Conservation (phyloP, 345 rosid genomes). For the Moringa oleifera region DNA sequence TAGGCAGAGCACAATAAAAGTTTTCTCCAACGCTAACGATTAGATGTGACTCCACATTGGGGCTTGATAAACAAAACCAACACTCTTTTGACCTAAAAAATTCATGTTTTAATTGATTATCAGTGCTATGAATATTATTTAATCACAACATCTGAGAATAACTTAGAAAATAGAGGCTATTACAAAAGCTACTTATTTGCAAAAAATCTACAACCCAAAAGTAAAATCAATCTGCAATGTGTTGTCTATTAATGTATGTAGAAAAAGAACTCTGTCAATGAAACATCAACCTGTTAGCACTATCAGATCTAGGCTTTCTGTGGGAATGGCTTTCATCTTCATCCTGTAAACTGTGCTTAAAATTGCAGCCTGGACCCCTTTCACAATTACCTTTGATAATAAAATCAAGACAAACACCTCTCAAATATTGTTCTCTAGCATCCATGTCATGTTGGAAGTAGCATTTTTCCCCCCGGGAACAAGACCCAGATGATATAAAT, state of each 20-base stretch:
- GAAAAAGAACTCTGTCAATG: background rate
- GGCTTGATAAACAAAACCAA: slow-evolving; percentile 93
- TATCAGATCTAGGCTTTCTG: slow-evolving; percentile 45
- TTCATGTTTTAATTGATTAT: slow-evolving; percentile 20
- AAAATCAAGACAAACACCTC: slow-evolving; percentile 95
- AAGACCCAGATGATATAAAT: slow-evolving; percentile 77
- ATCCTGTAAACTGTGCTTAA: slow-evolving; percentile 69
- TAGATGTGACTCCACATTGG: slow-evolving; percentile 67
- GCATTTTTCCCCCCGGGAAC: slow-evolving; percentile 70
- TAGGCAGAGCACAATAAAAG: slow-evolving; percentile 80
- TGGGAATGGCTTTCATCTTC: slow-evolving; percentile 40
- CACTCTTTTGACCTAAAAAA: slow-evolving; percentile 67
- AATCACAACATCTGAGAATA: background rate
- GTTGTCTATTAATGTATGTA: slow-evolving; percentile 9
- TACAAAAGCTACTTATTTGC: slow-evolving; percentile 1
- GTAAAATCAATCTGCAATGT: slow-evolving; percentile 12
- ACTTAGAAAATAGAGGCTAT: slow-evolving; percentile 4
- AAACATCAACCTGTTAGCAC: slow-evolving; percentile 44
- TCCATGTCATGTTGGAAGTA: slow-evolving; percentile 67
- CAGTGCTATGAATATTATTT: slow-evolving; percentile 11
- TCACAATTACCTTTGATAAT: slow-evolving; percentile 91
- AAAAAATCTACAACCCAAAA: slow-evolving; percentile 1
- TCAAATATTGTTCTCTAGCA: slow-evolving; percentile 69
- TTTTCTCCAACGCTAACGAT: slow-evolving; percentile 69
- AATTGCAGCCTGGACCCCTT: slow-evolving; percentile 88